Percentiles rank a stretch among this genome's conserved stretches.
Conservation (phyloP, 352 stramenopile species). For the Phytophthora meadii region DNA sequence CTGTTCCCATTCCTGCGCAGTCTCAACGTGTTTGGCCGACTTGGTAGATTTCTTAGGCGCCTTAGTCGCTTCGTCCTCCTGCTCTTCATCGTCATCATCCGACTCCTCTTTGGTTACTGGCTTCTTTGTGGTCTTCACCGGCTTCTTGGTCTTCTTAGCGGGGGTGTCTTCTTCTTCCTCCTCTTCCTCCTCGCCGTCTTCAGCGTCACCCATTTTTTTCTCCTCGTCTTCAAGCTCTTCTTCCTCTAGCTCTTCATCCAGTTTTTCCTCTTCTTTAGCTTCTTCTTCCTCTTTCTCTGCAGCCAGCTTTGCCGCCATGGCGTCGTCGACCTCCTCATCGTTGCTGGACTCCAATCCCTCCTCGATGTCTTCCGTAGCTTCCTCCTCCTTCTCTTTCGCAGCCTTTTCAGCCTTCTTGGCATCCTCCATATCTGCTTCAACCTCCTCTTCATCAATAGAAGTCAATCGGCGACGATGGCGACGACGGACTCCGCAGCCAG, state of each 20-base stretch:
- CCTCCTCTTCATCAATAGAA: slow-evolving; percentile 25
- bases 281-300: slow-evolving; percentile 34
- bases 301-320: slow-evolving; percentile 14
- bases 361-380: slow-evolving; percentile 36
- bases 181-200: slow-evolving; percentile 18
- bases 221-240: slow-evolving; percentile 21
- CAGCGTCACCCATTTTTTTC: slow-evolving; percentile 7
- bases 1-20: not conserved
- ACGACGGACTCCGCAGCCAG: slow-evolving; percentile 32
- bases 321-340: slow-evolving; percentile 31
- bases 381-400: slow-evolving; percentile 32
- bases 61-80: slow-evolving; percentile 11
- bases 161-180: slow-evolving; percentile 20
- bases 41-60: slow-evolving; percentile 7
- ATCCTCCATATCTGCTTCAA: slow-evolving; percentile 38
- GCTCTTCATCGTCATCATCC: slow-evolving; percentile 8
- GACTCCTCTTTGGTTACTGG: slow-evolving; percentile 5
- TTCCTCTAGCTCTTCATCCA: slow-evolving; percentile 17
- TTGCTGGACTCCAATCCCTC: slow-evolving; percentile 29
- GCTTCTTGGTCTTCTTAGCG: not conserved
- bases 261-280: slow-evolving; percentile 10
- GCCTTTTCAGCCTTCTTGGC: slow-evolving; percentile 26
- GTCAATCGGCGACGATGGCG: slow-evolving; percentile 26
- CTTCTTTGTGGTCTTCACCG: slow-evolving; percentile 2
- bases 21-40: slow-evolving; percentile 1